Conservation (phyloP, 2,329 filamentous ascomycete species). For the Mycosphaerella arachidis region DNA sequence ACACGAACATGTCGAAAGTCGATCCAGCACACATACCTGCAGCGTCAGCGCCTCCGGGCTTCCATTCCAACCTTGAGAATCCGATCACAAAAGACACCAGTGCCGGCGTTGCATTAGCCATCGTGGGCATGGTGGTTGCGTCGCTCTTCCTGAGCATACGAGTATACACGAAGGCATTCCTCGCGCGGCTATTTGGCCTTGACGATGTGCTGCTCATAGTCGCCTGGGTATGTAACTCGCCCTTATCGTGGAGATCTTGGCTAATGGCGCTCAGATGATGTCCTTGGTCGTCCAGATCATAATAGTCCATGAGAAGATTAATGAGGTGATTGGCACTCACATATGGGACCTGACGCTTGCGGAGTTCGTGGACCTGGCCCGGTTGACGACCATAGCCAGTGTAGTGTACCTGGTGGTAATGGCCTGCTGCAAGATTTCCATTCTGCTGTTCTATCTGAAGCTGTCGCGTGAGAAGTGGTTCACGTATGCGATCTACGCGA, state of each 20-base stretch:
- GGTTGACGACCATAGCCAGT: slow-evolving; percentile 6
- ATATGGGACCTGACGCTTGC: slow-evolving; percentile 11
- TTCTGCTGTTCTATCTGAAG: slow-evolving; percentile 14
- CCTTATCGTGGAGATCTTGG: too few relatives aligned
- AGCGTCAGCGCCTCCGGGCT: too few relatives aligned
- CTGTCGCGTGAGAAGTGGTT: slow-evolving; percentile 14
- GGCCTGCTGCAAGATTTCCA: slow-evolving; percentile 15
- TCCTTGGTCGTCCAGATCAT: slow-evolving; percentile 13
- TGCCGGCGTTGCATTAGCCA: slow-evolving; percentile 6
- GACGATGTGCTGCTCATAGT: slow-evolving; percentile 13
- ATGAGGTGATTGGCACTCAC: slow-evolving; percentile 9
- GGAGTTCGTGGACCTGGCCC: not conserved
- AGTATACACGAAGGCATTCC: slow-evolving; percentile 16
- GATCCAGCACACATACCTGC: too few relatives aligned
- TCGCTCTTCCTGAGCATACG: slow-evolving; percentile 12
- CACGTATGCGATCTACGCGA: slow-evolving; percentile 8
- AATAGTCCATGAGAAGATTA: slow-evolving; percentile 4
- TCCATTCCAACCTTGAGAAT: too few relatives aligned
- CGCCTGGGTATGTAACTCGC: slow-evolving; percentile 8
- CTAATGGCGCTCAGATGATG: slow-evolving; percentile 4
- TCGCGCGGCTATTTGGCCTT: slow-evolving; percentile 14
- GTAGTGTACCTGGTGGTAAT: slow-evolving; percentile 13
- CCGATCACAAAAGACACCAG: not conserved
- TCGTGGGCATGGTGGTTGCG: slow-evolving; percentile 12
- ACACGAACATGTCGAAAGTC: too few relatives aligned